Evolutionary conservation across 805 yeast species (phyloP).

Genomic region (Lipomyces chichibuensis): DNA sequence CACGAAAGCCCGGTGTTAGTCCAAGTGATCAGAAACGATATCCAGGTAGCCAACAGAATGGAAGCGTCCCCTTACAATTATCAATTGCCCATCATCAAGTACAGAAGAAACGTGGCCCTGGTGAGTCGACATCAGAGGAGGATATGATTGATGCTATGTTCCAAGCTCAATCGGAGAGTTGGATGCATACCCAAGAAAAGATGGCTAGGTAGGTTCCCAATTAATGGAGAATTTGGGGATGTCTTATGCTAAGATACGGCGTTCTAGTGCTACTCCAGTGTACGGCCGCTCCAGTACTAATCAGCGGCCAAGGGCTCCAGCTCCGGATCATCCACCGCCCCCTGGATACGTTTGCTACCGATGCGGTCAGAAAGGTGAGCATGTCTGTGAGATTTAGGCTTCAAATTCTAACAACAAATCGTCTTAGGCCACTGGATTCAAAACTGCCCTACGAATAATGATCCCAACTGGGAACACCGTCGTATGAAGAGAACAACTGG

Average conservation of each 20-base stretch:
- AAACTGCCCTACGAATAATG: conserved; percentile 91
- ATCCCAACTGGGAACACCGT: conserved; percentile 92
- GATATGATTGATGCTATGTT: conserved; percentile 90
- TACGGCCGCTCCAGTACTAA: conserved; percentile 45
- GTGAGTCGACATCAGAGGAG: conserved; percentile 57
- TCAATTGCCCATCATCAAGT: conserved; percentile 3
- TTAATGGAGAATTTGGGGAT: not conserved
- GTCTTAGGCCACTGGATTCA: conserved; percentile 78
- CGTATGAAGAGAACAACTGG: conserved; percentile 92
- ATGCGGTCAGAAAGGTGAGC: conserved; percentile 78
- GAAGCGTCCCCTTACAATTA: not conserved
- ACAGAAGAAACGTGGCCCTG: not conserved
- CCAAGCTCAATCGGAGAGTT: conserved; percentile 87
- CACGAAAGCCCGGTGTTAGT: conserved; percentile 4
- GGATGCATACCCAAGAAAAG: conserved; percentile 92
- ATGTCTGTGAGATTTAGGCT: not conserved
- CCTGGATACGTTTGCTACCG: conserved; percentile 95
- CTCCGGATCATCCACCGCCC: conserved; percentile 78
- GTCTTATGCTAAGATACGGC: not conserved
- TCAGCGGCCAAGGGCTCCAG: conserved; percentile 36
- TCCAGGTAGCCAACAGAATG: not conserved
- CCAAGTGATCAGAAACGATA: not conserved
- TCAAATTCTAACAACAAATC: not conserved
- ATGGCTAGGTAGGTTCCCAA: conserved; percentile 56
- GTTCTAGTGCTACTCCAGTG: conserved; percentile 71